phyloP scores from a whole-genome alignment of 2,329 filamentous ascomycete species.

The Arthrobotrys sinensis region DNA sequence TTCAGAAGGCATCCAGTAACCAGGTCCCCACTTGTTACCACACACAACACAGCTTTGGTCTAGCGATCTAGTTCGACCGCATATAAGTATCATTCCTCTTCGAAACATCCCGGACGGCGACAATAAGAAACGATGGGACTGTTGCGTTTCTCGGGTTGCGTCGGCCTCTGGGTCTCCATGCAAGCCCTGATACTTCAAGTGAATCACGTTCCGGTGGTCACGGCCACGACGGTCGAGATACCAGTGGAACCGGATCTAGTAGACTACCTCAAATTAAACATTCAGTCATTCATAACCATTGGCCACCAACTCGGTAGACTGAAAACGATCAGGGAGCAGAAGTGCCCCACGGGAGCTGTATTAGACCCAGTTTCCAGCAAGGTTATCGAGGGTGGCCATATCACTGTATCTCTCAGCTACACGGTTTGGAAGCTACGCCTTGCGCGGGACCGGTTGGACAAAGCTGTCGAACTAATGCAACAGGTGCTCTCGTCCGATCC shows the following conservation, averaged over 20 bases:
- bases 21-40: conserved; percentile 52
- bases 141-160: conserved; percentile 7
- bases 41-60: conserved; percentile 46
- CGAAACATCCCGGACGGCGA: conserved; percentile 9
- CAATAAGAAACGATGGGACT: conserved; percentile 29
- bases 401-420: conserved; percentile 10
- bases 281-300: neutral
- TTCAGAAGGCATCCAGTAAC: conserved; percentile 35
- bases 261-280: conserved; percentile 23
- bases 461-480: conserved; percentile 3
- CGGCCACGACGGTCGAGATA: conserved; percentile 28
- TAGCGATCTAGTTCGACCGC: neutral
- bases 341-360: neutral
- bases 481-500: conserved; percentile 6
- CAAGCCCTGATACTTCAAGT: conserved; percentile 21
- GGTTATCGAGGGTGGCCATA: neutral
- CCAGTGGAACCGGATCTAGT: conserved; percentile 22
- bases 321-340: neutral
- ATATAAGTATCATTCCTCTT: conserved; percentile 13
- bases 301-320: conserved; percentile 18
- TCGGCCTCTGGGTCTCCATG: conserved; percentile 32
- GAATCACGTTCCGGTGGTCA: conserved; percentile 13
- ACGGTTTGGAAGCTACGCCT: conserved; percentile 13
- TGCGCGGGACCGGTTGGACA: conserved; percentile 9
- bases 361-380: neutral